Conservation (phyloP, 2,329 filamentous ascomycete species). For the Orbilia quercus region DNA sequence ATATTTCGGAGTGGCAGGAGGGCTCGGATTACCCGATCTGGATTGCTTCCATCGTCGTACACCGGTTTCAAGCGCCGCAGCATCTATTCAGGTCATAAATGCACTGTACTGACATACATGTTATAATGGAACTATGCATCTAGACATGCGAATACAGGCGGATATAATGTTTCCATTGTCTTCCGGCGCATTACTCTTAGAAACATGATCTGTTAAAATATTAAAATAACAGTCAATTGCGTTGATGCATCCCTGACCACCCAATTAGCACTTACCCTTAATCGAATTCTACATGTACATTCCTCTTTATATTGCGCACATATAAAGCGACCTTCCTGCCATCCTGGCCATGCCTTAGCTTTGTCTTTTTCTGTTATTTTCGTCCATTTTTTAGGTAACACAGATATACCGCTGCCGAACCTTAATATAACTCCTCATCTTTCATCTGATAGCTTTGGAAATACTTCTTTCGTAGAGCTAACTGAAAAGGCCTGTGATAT, state of each 20-base stretch:
- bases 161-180: conserved; percentile 8
- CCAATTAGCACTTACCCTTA: neutral
- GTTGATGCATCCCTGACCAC: neutral
- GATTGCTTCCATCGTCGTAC: neutral
- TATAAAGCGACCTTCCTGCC: conserved; percentile 21
- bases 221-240: conserved; percentile 2
- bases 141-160: neutral
- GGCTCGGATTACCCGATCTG: neutral
- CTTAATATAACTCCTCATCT: too few species aligned
- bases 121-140: neutral
- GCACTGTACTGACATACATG: neutral
- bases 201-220: conserved; percentile 15
- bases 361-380: neutral
- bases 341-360: conserved; percentile 5
- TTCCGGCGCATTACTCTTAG: conserved; percentile 1
- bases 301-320: conserved; percentile 7
- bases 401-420: neutral
- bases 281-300: neutral
- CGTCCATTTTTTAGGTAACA: neutral
- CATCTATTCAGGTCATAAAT: neutral
- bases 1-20: neutral
- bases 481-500: neutral
- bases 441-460: too few species aligned
- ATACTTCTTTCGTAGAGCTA: neutral
- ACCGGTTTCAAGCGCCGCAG: conserved; percentile 2